Conservation (phyloP, 2,329 filamentous ascomycete genomes). For the Allantophomopsis lycopodina region DNA sequence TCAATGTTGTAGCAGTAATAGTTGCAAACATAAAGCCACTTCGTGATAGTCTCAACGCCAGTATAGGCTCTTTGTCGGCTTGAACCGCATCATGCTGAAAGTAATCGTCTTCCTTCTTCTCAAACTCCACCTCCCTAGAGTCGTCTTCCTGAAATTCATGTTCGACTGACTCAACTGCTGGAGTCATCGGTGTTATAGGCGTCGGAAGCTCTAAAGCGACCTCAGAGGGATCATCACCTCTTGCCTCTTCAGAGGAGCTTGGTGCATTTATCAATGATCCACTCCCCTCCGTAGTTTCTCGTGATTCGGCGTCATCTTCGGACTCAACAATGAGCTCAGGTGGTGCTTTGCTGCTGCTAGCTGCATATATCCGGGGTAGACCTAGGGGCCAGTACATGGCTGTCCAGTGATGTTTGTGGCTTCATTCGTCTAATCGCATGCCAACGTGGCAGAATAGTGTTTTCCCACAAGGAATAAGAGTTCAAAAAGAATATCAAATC, state of each 20-base stretch:
- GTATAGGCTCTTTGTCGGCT: conserved; percentile 45
- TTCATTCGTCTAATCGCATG: conserved; percentile 20
- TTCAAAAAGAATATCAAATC: background rate
- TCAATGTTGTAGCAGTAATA: conserved; percentile 72
- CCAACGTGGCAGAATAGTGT: conserved; percentile 10
- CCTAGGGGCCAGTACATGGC: conserved; percentile 88
- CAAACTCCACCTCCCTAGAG: no score
- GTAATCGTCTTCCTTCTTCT: no score
- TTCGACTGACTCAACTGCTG: conserved; percentile 44
- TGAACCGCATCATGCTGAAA: conserved; percentile 1
- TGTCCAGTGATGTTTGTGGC: conserved; percentile 14
- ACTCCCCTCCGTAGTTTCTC: conserved; percentile 21
- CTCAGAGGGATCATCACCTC: conserved; percentile 12
- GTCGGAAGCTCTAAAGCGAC: conserved; percentile 8
- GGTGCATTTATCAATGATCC: conserved; percentile 15
- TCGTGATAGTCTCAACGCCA: conserved; percentile 64
- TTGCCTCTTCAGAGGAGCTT: conserved; percentile 11
- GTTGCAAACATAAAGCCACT: conserved; percentile 76
- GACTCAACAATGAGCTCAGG: conserved; percentile 36
- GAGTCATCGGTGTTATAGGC: conserved; percentile 34
- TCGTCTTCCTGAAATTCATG: conserved; percentile 21
- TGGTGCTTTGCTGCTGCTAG: conserved; percentile 48
- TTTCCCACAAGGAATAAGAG: background rate
- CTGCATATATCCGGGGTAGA: conserved; percentile 71
- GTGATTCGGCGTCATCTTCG: conserved; percentile 42